Evolutionary conservation across 352 stramenopile genomes (phyloP).

Genomic region (Pythium myriotylum): DNA sequence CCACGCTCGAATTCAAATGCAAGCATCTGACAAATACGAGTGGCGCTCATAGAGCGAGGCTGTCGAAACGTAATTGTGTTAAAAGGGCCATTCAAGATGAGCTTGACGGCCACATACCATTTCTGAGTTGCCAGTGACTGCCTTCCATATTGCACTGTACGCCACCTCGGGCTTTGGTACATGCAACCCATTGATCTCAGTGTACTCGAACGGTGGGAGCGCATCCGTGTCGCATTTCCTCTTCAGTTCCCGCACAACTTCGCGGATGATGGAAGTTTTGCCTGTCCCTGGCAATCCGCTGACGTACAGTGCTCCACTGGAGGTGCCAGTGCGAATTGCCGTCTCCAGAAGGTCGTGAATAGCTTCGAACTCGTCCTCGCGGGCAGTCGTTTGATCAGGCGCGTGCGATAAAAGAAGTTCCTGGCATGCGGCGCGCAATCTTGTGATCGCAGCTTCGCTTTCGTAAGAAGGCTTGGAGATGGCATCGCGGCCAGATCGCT

Average conservation of each 20-base stretch:
- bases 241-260: conserved; percentile 59
- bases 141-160: conserved; percentile 68
- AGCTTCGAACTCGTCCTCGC: conserved; percentile 60
- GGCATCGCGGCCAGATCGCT: background rate
- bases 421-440: conserved; percentile 54
- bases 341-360: conserved; percentile 57
- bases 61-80: background rate
- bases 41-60: conserved; percentile 32
- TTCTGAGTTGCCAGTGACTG: conserved; percentile 32
- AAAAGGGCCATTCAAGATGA: background rate
- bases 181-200: conserved; percentile 73
- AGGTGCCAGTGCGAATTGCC: conserved; percentile 56
- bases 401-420: conserved; percentile 67
- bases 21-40: conserved; percentile 46
- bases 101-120: conserved; percentile 7
- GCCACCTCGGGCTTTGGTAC: conserved; percentile 67
- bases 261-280: conserved; percentile 76
- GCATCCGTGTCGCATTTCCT: conserved; percentile 32
- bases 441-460: conserved; percentile 27
- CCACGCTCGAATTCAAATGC: conserved; percentile 50
- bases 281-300: conserved; percentile 67
- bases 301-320: conserved; percentile 65
- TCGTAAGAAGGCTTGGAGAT: background rate
- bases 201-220: conserved; percentile 54
- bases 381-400: conserved; percentile 53